Base-by-base conservation (phyloP, 2,329 filamentous ascomycete species). In the Clarireedia hainanense region DNA sequence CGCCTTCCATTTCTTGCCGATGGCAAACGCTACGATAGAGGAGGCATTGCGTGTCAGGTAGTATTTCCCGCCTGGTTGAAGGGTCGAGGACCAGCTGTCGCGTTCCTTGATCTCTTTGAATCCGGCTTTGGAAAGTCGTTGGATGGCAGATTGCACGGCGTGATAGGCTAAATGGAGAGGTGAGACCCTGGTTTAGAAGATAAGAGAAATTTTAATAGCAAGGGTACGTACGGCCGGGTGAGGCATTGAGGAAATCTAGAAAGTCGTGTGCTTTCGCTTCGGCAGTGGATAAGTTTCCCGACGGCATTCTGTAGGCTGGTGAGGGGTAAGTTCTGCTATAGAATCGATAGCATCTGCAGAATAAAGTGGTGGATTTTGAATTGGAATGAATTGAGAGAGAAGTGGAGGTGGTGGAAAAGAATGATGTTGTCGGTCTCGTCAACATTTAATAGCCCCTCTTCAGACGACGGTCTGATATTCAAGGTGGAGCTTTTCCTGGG, bases 31-130 rank as follows among this genome's bases (percentile, higher is more conserved):
- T 57, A 96, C 83, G 61, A 97, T 88, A 49, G 92, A 95, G 26
- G 91, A 95, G 57, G 83, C 86, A 74, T 97, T 97, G 62, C 92
- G 87, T 48, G 92, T 97, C 67, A 96, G 82, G 75, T 91, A 96
- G 78, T 97, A 97, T 74, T 95, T 96, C 61, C 92, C 91, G 60
- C 92, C 91, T 23, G 91, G 89, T 56, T 84, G 81, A 60, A 96
- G 80, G 47, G 80, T 82, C 1, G 86, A 83, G 14, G 86, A 81
- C 92, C 94, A 97, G 47, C 88, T 84, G 68, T 96, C 90, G 65
- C 89, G 88, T 74, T 97, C 92, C 77, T 85, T 89, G 74, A 99
- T 89, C 65, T 87, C 83, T 66, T 82, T 80, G 78, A 97, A 99
- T 57, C 92, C 91, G 50, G 89, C 91, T 64, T 86, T 82, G 64